Evolutionary conservation across 2,329 filamentous ascomycete species (phyloP).

Genomic region (Didymella pomorum): DNA sequence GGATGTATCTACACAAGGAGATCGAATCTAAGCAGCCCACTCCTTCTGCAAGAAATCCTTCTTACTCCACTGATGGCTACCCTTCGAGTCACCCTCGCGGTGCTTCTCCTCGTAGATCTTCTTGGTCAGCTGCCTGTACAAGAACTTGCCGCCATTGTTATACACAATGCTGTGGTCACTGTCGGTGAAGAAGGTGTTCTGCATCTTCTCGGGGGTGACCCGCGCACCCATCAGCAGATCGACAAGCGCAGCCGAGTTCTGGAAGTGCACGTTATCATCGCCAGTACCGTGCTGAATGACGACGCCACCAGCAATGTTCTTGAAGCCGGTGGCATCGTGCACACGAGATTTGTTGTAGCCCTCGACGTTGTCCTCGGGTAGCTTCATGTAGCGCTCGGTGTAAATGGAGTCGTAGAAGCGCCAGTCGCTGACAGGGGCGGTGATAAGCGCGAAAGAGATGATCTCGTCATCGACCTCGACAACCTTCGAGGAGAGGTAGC

Average conservation of each 20-base stretch:
- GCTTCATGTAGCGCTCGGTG: conserved; percentile 77
- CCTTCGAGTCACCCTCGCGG: conserved; percentile 51
- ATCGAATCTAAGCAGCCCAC: conserved; percentile 14
- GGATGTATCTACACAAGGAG: not conserved
- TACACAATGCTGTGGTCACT: conserved; percentile 69
- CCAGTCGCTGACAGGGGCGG: conserved; percentile 73
- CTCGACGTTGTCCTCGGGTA: conserved; percentile 61
- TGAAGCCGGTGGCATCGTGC: conserved; percentile 66
- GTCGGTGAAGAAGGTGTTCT: conserved; percentile 71
- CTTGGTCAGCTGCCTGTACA: conserved; percentile 70
- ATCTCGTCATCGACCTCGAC: conserved; percentile 68
- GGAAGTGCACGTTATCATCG: conserved; percentile 77
- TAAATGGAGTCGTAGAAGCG: conserved; percentile 76
- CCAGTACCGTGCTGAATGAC: conserved; percentile 71
- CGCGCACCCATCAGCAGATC: conserved; percentile 68
- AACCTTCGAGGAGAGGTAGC: conserved; percentile 72
- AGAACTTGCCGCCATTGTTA: conserved; percentile 62
- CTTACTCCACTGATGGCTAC: conserved; percentile 59
- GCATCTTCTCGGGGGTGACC: conserved; percentile 68
- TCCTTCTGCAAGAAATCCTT: conserved; percentile 27
- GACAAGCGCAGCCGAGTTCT: conserved; percentile 68
- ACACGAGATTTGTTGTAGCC: conserved; percentile 71
- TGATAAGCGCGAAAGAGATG: conserved; percentile 70
- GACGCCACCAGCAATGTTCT: conserved; percentile 67
- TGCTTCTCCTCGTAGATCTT: conserved; percentile 69